Evolutionary conservation across 139 green algal genomes (phyloP), one percentile per base, ranked within the genome.

Genomic region (Chlorokybus atmophyticus): DNA sequence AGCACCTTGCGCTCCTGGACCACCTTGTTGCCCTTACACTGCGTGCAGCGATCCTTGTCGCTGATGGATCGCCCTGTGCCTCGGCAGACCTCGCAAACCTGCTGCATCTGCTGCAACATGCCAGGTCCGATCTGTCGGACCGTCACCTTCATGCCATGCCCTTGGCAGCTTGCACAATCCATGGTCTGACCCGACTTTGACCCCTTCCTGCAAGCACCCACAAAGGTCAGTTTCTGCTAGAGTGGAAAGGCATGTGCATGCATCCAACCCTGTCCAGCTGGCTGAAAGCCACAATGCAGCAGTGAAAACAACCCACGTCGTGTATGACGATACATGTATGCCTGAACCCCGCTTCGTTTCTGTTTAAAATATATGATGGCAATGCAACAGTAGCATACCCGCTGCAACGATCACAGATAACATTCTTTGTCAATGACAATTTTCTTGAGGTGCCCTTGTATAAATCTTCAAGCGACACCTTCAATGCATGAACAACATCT

Each of bases 101-200:
- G 65, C 79, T 97, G 91, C 67, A 98, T 93, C 73, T 99, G 91
- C 79, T 96, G 90, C 75, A 99, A 85, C 91, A 99, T 99, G 53
- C 90, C 93, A 25, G 91, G 91, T 0, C 89, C 91, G 24, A 99
- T 55, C 2, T 88, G 83, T 27, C 89, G 75, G 42, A 97, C 82
- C 42, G 85, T 80, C 3, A 94, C 76, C 58, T 94, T 77, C 30
- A 93, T 79, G 32, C 91, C 91, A 10, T 59, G 78, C 29, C 91
- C 91, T 41, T 87, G 71, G 81, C 91, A 98, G 1, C 71, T 39
- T 26, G 40, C 4, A 56, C 75, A 82, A 3, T 28, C 24, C 2
- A 25, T 58, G 3, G 32, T 66, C 6, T 81, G 78, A 35, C 89
- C 87, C 30, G 78, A 83, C 75, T 94, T 95, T 41, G 80, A 93